Base-by-base conservation (phyloP, 2,329 filamentous ascomycete species). In the Trichoderma polysporum region DNA sequence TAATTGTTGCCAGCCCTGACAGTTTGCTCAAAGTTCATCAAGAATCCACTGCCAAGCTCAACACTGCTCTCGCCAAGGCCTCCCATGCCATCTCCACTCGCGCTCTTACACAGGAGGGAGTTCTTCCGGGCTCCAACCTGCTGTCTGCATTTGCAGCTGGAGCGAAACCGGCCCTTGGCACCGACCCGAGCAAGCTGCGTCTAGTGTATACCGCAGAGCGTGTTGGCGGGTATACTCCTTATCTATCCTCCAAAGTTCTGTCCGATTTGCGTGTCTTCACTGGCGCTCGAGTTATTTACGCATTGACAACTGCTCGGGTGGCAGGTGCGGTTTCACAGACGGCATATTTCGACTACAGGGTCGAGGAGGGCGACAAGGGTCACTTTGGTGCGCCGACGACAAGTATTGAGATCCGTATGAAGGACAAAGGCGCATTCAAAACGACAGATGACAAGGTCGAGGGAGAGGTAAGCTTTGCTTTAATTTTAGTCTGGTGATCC, bases 291-390 rank as follows among this genome's bases (percentile, higher is more conserved):
- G 84, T 97, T 66, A 84, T 96, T 59, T 97, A 98, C 77, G 94
- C 93, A 3, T 83, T 99, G 64, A 91, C 93, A 19, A 89, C 91
- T 0, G 83, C 92, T 27, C 87, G 88, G 68, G 91, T 98, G n/a
- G 94, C 94, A 2, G 95, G 95, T 41, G 90, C 94, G 0, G 87
- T 97, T n/a, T 83, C 90, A 1, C 94, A 98, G 80, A 97, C 92
- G 8, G 89, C 92, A 69, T 85, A 94, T 45, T 96, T 92, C 75
- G 94, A 98, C 76, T 98, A 98, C 77, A 84, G 94, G 71, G 83
- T 85, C 69, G 80, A 78, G 41, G 78, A 76, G 47, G 75, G 78
- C 50, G 71, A 70, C 60, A 70, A 73, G 59, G 73, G 75, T 70
- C 93, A 97, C 77, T 97, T 98, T 74, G 95, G 95, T 3, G 84